Conservation (phyloP, 2,329 filamentous ascomycete species). For the Trichoderma koningii region DNA sequence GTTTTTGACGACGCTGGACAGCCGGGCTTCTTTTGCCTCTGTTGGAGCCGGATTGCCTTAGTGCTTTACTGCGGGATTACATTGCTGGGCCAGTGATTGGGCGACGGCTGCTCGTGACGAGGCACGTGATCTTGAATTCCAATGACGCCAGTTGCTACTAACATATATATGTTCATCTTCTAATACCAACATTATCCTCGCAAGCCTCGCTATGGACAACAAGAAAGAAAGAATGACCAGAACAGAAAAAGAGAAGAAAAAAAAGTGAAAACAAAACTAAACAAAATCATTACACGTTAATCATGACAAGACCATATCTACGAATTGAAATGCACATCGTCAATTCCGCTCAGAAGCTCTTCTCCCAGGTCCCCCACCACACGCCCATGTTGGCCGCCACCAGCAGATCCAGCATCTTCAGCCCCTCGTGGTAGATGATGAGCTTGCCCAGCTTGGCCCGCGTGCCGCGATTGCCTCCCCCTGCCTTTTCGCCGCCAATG, state of each 20-base stretch:
- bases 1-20: conserved; percentile 33
- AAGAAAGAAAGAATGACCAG: not conserved
- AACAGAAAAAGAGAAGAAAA: not conserved
- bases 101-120: conserved; percentile 32
- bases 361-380: conserved; percentile 89
- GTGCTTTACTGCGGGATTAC: conserved; percentile 44
- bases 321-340: not conserved
- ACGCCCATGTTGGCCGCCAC: conserved; percentile 89
- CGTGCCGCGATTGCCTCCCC: conserved; percentile 82
- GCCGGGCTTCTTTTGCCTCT: conserved; percentile 12
- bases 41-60: conserved; percentile 9
- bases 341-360: conserved; percentile 42
- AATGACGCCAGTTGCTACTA: not conserved
- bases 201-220: not conserved
- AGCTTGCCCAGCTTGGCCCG: conserved; percentile 92
- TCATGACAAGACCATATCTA: not conserved
- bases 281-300: conserved; percentile 6
- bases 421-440: conserved; percentile 82
- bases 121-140: conserved; percentile 35
- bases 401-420: conserved; percentile 93
- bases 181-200: not conserved
- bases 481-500: conserved; percentile 79
- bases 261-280: not conserved
- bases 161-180: not conserved
- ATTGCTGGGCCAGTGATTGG: conserved; percentile 45